phyloP scores from a whole-genome alignment of 2,329 filamentous ascomycete species.

The Neobulgaria alba region DNA sequence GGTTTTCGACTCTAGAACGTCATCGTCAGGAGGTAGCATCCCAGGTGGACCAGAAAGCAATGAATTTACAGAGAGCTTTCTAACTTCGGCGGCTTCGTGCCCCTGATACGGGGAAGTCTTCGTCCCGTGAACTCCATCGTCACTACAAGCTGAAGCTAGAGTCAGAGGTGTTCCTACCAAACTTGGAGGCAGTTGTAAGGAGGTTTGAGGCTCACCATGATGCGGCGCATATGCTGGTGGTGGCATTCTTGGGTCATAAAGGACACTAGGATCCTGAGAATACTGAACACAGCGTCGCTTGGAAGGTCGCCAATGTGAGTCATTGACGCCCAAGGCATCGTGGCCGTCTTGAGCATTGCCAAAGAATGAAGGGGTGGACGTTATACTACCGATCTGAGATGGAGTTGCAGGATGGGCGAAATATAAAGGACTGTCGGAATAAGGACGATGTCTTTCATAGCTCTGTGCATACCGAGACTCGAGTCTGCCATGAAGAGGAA shows the following conservation, averaged over 20 bases:
- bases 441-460: slow-evolving; percentile 19
- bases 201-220: slow-evolving; percentile 7
- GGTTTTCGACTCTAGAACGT: slow-evolving; percentile 10
- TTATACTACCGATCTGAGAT: slow-evolving; percentile 10
- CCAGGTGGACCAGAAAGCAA: slow-evolving; percentile 46
- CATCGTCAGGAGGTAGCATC: slow-evolving; percentile 21
- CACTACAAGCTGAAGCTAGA: slow-evolving; percentile 33
- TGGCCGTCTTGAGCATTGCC: slow-evolving; percentile 7
- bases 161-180: slow-evolving; percentile 29
- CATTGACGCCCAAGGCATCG: slow-evolving; percentile 4
- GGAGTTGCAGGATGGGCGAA: too few species aligned
- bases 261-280: slow-evolving; percentile 3
- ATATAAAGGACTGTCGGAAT: slow-evolving; percentile 4
- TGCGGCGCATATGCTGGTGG: slow-evolving; percentile 13
- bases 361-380: slow-evolving; percentile 11
- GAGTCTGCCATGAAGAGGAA: neutral
- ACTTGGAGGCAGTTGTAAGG: neutral
- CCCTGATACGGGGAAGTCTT: slow-evolving; percentile 18
- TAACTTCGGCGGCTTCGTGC: slow-evolving; percentile 35
- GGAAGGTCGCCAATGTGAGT: slow-evolving; percentile 8
- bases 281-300: slow-evolving; percentile 19
- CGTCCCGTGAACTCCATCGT: slow-evolving; percentile 33
- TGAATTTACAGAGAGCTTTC: slow-evolving; percentile 56
- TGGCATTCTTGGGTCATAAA: slow-evolving; percentile 15
- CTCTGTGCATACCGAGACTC: slow-evolving; percentile 15